Evolutionary conservation across 257 asterid genomes (phyloP).

Genomic region (Jacaranda copaia): DNA sequence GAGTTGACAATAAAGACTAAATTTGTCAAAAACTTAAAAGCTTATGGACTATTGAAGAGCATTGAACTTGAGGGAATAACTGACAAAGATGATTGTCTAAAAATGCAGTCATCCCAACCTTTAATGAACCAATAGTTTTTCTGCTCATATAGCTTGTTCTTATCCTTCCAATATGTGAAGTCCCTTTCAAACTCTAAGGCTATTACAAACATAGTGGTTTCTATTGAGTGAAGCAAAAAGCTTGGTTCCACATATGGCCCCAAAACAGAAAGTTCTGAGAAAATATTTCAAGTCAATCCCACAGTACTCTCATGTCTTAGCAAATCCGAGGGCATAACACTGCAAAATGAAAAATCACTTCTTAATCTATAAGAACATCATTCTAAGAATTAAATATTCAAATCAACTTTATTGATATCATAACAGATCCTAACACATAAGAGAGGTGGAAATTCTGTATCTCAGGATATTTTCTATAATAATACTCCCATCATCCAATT

Average conservation of each 20-base stretch:
- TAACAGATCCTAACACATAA: background rate
- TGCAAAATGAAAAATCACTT: background rate
- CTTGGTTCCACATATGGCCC: background rate
- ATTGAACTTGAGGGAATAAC: background rate
- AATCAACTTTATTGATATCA: background rate
- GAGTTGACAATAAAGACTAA: background rate
- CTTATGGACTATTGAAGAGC: background rate
- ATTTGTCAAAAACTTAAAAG: background rate
- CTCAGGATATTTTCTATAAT: background rate
- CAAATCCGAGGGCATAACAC: background rate
- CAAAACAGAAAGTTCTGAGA: background rate
- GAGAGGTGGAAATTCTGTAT: too few species aligned
- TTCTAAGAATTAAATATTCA: background rate
- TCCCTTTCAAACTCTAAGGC: background rate
- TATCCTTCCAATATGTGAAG: too few species aligned
- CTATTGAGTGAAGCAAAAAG: background rate
- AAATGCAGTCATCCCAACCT: background rate
- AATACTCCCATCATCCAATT: background rate
- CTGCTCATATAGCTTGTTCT: too few species aligned
- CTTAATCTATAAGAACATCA: background rate
- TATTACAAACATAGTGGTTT: background rate
- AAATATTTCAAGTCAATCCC: background rate
- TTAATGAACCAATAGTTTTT: too few species aligned
- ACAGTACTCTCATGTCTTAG: background rate
- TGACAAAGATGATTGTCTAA: background rate